A percentile compares a stretch with the other conserved stretches of the same genome.
phyloP scores from a whole-genome alignment of 73 alveolate species.

The Urostyla sp. region DNA sequence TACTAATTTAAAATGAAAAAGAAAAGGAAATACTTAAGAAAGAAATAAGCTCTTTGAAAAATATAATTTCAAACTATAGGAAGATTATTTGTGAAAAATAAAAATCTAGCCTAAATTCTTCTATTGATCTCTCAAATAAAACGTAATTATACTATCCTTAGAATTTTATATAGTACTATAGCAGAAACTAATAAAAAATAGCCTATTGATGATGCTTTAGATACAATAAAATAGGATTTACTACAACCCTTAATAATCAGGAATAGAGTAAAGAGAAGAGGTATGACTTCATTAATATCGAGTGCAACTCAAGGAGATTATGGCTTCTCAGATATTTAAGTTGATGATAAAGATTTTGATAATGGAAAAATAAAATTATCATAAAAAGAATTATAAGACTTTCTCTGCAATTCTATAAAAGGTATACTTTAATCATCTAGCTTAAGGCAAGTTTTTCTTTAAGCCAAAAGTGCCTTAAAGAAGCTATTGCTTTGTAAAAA shows the following conservation, averaged over 20 bases:
- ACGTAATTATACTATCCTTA: background rate
- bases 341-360: background rate
- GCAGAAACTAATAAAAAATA: background rate
- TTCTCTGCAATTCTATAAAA: background rate
- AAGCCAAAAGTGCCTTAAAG: background rate
- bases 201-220: background rate
- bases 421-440: background rate
- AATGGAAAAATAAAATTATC: too few species aligned
- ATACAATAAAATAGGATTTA: too few species aligned
- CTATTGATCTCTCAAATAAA: too few species aligned
- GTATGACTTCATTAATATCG: too few species aligned
- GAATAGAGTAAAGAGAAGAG: too few species aligned
- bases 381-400: background rate
- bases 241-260: too few species aligned
- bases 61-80: slow-evolving; percentile 10
- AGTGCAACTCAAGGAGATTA: too few species aligned
- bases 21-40: background rate
- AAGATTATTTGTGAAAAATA: background rate
- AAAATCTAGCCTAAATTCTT: background rate
- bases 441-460: background rate
- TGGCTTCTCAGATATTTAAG: too few species aligned
- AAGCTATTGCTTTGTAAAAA: background rate
- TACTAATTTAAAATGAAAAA: background rate
- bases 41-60: slow-evolving; percentile 1
- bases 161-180: background rate